A percentile compares a stretch with the other conserved stretches of the same genome.
These are phyloP conservation scores for Fusarium mundagurra DNA, from an alignment of 2,329 filamentous ascomycete genomes.

Conservation along the genomic window DNA sequence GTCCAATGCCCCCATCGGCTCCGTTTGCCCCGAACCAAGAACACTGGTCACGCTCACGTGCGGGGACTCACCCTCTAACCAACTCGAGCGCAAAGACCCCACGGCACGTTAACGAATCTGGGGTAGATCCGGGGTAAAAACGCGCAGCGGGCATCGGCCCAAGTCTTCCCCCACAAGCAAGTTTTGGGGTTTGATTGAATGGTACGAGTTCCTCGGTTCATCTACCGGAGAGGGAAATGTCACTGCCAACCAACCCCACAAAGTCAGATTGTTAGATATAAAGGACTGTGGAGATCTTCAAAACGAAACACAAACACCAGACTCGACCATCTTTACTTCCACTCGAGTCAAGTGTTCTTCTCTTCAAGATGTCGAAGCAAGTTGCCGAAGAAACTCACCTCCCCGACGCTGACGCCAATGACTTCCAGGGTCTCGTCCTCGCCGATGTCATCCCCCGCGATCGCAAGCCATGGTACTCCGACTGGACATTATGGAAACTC, in stretches of 20 bases:
- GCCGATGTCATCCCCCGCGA: conserved; percentile 36
- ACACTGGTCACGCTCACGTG: not conserved
- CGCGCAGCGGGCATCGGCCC: conserved; percentile 23
- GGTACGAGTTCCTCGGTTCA: conserved; percentile 18
- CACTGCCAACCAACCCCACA: not conserved
- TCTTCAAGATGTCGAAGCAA: conserved; percentile 13
- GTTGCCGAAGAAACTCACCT: conserved; percentile 16
- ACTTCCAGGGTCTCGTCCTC: conserved; percentile 40
- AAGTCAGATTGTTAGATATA: conserved; percentile 10
- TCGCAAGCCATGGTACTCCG: conserved; percentile 37
- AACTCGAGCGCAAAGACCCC: not conserved
- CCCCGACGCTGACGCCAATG: conserved; percentile 19
- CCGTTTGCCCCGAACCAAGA: conserved; percentile 11
- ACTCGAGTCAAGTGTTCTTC: not conserved
- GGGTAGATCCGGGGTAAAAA: conserved; percentile 36
- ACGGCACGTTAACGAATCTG: not conserved
- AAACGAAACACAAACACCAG: not conserved
- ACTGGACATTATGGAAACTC: conserved; percentile 42
- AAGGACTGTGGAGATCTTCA: conserved; percentile 14
- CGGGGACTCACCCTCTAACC: not conserved
- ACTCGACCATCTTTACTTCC: not conserved
- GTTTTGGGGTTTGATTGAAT: not conserved
- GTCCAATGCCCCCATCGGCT: not conserved
- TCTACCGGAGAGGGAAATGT: not conserved
- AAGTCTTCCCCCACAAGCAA: not conserved